phyloP scores from a whole-genome alignment of 306 rosid species.

The Spatholobus suberectus region DNA sequence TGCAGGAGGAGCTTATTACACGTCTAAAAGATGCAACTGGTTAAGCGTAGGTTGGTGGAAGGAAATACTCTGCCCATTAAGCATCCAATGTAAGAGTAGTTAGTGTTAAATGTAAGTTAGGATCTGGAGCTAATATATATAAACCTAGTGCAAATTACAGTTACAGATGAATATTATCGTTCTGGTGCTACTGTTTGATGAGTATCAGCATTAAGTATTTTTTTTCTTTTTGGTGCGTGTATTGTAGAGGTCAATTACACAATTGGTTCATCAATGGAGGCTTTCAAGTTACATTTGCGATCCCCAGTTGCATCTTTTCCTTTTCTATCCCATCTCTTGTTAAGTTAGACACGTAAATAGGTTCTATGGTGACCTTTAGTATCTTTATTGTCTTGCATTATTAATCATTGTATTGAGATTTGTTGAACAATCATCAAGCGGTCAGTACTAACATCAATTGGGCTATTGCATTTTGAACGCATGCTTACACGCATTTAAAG shows the following conservation, averaged over 20 bases:
- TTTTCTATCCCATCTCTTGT: not conserved
- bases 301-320: not conserved
- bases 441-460: not conserved
- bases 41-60: constrained; percentile 37
- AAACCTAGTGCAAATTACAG: constrained; percentile 25
- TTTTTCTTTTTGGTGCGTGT: not conserved
- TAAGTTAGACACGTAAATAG: not conserved
- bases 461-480: not conserved
- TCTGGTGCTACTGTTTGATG: constrained; percentile 24
- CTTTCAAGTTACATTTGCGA: not conserved
- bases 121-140: constrained; percentile 36
- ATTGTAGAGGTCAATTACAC: not conserved
- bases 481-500: not conserved
- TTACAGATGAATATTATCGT: constrained; percentile 17
- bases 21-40: constrained; percentile 53
- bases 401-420: not conserved
- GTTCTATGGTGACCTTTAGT: not conserved
- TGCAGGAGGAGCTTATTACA: constrained; percentile 57
- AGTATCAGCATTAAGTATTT: constrained; percentile 4
- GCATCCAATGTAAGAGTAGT: constrained; percentile 37
- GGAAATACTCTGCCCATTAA: constrained; percentile 6
- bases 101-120: constrained; percentile 32
- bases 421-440: not conserved
- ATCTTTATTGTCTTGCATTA: not conserved
- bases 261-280: not conserved